These are phyloP conservation scores for Cyclocybe cylindracea DNA, from an alignment of 768 basidiomycete species.

Conservation along the genomic window DNA sequence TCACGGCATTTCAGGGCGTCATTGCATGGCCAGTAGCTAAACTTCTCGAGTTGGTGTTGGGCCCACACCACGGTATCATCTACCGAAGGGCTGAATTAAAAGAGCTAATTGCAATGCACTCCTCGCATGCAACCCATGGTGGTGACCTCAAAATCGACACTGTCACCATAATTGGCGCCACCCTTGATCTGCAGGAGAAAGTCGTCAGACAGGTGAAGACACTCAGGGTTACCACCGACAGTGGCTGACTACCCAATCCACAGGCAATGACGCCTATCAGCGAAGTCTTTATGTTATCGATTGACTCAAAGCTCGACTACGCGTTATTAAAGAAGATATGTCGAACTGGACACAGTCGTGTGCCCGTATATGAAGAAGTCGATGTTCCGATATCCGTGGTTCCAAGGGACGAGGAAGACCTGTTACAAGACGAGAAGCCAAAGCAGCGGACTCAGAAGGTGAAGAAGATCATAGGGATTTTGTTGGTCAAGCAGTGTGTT, in stretches of 20 bases:
- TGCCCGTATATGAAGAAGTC: slow-evolving; percentile 81
- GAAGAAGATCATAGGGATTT: slow-evolving; percentile 84
- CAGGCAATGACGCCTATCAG: slow-evolving; percentile 83
- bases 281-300: slow-evolving; percentile 85
- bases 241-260: background rate
- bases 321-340: slow-evolving; percentile 76
- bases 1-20: slow-evolving; percentile 48
- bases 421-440: slow-evolving; percentile 7
- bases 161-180: slow-evolving; percentile 87
- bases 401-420: slow-evolving; percentile 12
- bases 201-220: slow-evolving; percentile 63
- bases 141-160: slow-evolving; percentile 88
- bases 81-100: slow-evolving; percentile 86
- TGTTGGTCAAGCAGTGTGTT: slow-evolving; percentile 89
- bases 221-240: background rate
- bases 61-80: slow-evolving; percentile 88
- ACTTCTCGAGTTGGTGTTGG: slow-evolving; percentile 73
- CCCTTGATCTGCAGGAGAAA: slow-evolving; percentile 87
- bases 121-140: slow-evolving; percentile 67
- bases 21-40: slow-evolving; percentile 88
- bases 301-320: slow-evolving; percentile 82
- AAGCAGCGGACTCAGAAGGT: slow-evolving; percentile 46
- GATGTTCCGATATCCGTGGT: slow-evolving; percentile 52
- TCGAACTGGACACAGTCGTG: slow-evolving; percentile 79
- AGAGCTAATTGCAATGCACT: slow-evolving; percentile 89